phyloP scores from a whole-genome alignment of 805 yeast species.

The Saturnispora galanensis region DNA sequence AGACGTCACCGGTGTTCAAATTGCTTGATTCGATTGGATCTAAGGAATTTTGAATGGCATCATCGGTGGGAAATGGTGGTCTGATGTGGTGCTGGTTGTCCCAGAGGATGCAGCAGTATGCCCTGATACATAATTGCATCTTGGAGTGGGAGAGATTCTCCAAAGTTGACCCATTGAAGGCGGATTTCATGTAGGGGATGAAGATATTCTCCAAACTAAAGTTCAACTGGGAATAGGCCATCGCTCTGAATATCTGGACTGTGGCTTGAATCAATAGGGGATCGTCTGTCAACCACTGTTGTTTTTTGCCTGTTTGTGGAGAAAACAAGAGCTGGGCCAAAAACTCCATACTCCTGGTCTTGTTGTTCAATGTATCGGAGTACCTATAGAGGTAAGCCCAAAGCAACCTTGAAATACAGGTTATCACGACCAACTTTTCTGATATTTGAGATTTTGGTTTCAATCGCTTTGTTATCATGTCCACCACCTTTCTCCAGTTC shows the following conservation, averaged over 20 bases:
- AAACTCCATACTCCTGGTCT: constrained; percentile 65
- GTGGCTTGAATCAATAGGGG: constrained; percentile 51
- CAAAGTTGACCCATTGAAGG: constrained; percentile 46
- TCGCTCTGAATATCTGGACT: constrained; percentile 63
- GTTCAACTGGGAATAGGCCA: constrained; percentile 72
- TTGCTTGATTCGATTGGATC: constrained; percentile 28
- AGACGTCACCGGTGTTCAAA: constrained; percentile 28
- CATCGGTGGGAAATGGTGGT: constrained; percentile 69
- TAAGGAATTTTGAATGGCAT: constrained; percentile 27
- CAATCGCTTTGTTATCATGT: constrained; percentile 47
- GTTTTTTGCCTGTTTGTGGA: constrained; percentile 41
- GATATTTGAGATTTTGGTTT: constrained; percentile 48
- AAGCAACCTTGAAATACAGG: constrained; percentile 59
- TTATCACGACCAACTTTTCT: constrained; percentile 47
- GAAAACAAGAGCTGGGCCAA: constrained; percentile 50
- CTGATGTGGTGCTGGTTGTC: constrained; percentile 47
- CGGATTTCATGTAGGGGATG: constrained; percentile 53
- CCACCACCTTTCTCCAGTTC: constrained; percentile 65
- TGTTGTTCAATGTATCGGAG: constrained; percentile 81
- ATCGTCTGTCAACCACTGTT: constrained; percentile 69
- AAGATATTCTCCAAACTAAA: constrained; percentile 72
- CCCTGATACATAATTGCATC: constrained; percentile 53
- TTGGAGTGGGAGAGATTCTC: constrained; percentile 66
- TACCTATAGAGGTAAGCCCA: constrained; percentile 89
- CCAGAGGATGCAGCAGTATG: constrained; percentile 62